A percentile compares a stretch with the other conserved stretches of the same genome.
Evolutionary conservation across 2,329 filamentous ascomycete genomes (phyloP).

Genomic region (Neophaeococcomyces aloes): DNA sequence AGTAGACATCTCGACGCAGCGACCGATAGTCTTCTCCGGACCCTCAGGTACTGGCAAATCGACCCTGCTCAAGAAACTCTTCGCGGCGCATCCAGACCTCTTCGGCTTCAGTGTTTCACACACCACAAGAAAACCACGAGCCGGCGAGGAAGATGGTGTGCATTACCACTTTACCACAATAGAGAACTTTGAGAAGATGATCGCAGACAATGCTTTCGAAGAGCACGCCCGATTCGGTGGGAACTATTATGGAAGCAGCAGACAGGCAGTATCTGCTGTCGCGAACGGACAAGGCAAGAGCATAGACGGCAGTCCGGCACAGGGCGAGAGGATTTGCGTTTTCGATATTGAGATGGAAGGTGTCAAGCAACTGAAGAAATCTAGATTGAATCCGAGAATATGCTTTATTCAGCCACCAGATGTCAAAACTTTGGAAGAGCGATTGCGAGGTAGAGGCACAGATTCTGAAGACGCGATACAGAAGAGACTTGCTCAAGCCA

Average conservation of each 20-base stretch:
- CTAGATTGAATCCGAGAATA: constrained; percentile 64
- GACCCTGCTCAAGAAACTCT: constrained; percentile 33
- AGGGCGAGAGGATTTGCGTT: constrained; percentile 65
- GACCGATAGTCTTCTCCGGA: constrained; percentile 34
- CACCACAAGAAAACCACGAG: constrained; percentile 68
- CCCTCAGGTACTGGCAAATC: constrained; percentile 35
- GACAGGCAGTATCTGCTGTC: constrained; percentile 67
- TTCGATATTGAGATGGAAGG: constrained; percentile 97
- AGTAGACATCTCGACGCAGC: constrained; percentile 8
- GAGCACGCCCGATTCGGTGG: constrained; percentile 78
- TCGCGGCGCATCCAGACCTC: constrained; percentile 32
- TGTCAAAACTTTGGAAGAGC: constrained; percentile 60
- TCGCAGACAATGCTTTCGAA: constrained; percentile 63
- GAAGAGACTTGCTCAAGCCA: constrained; percentile 60
- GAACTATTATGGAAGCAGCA: constrained; percentile 79
- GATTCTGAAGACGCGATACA: constrained; percentile 62
- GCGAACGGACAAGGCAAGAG: constrained; percentile 46
- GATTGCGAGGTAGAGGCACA: constrained; percentile 65
- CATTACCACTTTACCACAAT: constrained; percentile 71
- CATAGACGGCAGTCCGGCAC: constrained; percentile 17
- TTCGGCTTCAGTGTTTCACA: constrained; percentile 44
- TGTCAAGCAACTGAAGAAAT: constrained; percentile 82
- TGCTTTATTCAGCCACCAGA: constrained; percentile 76
- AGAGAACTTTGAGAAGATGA: constrained; percentile 57
- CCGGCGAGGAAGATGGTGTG: constrained; percentile 62